phyloP scores from a whole-genome alignment of 768 basidiomycete genomes.

The Russula virescens region DNA sequence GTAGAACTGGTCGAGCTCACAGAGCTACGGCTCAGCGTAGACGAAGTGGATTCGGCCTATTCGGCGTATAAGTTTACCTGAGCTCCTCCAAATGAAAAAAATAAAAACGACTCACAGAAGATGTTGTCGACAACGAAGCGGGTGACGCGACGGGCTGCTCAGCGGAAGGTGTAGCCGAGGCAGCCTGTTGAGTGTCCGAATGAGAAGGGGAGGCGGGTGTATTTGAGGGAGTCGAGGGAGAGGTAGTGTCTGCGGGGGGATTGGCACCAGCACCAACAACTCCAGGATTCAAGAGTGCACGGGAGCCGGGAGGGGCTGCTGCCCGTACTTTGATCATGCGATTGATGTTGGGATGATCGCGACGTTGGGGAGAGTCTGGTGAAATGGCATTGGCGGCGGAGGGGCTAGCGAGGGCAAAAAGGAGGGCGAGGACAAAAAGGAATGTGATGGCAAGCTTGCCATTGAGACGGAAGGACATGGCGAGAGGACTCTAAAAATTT shows the following conservation, averaged over 20 bases:
- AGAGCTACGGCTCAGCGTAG: conserved; percentile 17
- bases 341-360: conserved; percentile 52
- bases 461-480: conserved; percentile 47
- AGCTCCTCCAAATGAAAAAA: neutral
- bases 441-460: conserved; percentile 52
- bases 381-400: conserved; percentile 44
- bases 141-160: conserved; percentile 17
- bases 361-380: conserved; percentile 36
- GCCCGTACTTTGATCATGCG: conserved; percentile 67
- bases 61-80: neutral
- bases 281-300: conserved; percentile 10
- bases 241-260: conserved; percentile 31
- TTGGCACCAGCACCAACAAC: conserved; percentile 22
- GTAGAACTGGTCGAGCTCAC: conserved; percentile 30
- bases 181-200: conserved; percentile 3
- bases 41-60: conserved; percentile 5
- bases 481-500: conserved; percentile 20
- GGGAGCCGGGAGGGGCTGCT: conserved; percentile 27
- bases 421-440: conserved; percentile 54
- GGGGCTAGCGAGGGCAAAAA: conserved; percentile 42
- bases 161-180: conserved; percentile 4
- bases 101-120: conserved; percentile 9
- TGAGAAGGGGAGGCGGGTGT: conserved; percentile 17
- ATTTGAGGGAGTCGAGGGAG: conserved; percentile 15
- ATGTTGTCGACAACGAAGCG: neutral